Conservation (phyloP, 2,329 filamentous ascomycete genomes). For the Calonectria ilicicola region DNA sequence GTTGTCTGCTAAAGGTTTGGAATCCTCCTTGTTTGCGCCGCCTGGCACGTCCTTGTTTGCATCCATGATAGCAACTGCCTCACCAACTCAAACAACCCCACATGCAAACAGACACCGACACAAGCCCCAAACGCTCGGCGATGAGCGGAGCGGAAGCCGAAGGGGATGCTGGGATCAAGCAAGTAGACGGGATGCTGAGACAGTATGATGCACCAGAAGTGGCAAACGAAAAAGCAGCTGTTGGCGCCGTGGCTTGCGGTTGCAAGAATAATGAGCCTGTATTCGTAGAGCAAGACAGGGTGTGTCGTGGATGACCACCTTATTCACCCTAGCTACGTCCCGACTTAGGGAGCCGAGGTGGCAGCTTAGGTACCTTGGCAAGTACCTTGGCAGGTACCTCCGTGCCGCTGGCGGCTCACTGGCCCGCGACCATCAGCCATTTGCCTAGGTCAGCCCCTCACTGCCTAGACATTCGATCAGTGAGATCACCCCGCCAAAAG, state of each 20-base stretch:
- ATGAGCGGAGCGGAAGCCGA: not conserved
- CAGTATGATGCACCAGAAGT: not conserved
- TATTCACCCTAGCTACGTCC: not conserved
- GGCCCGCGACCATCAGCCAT: not conserved
- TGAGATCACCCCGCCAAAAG: slow-evolving; percentile 21
- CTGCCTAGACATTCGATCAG: slow-evolving; percentile 3
- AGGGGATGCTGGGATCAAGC: not conserved
- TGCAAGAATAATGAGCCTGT: slow-evolving; percentile 19
- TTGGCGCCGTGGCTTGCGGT: slow-evolving; percentile 17
- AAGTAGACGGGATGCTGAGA: not conserved
- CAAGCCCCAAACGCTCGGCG: slow-evolving; percentile 4
- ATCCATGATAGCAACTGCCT: slow-evolving; percentile 32
- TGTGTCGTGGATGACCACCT: slow-evolving; percentile 23
- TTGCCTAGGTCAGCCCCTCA: not conserved
- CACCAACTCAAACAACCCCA: slow-evolving; percentile 24
- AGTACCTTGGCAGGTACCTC: not conserved
- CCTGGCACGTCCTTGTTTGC: slow-evolving; percentile 38
- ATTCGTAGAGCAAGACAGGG: slow-evolving; percentile 13
- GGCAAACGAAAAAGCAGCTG: slow-evolving; percentile 9
- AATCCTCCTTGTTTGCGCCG: slow-evolving; percentile 38
- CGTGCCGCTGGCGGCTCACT: not conserved
- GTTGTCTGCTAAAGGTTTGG: slow-evolving; percentile 27
- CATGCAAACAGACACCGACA: slow-evolving; percentile 23
- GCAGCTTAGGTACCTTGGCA: slow-evolving; percentile 1
- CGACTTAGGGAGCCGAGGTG: slow-evolving; percentile 19